A percentile compares a stretch with the other conserved stretches of the same genome.
Evolutionary conservation across 2,329 filamentous ascomycete species (phyloP).

Genomic region (Sporothrix mexicana): DNA sequence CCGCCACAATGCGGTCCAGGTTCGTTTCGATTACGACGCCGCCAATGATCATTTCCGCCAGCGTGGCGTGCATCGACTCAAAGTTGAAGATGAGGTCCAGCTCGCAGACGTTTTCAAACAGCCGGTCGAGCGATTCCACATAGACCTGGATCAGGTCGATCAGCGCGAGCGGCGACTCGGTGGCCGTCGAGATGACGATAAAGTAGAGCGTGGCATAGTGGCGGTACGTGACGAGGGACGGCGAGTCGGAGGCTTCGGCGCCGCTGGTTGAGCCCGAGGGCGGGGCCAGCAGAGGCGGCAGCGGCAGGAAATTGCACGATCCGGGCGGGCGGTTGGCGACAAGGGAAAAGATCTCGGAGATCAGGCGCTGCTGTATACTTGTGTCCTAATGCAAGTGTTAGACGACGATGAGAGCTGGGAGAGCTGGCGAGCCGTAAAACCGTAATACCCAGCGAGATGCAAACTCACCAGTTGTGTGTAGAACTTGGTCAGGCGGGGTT

Average conservation of each 20-base stretch:
- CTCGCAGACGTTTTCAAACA: constrained; percentile 99
- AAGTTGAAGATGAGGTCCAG: constrained; percentile 99
- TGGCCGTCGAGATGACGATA: constrained; percentile 95
- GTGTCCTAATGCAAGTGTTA: constrained; percentile 72
- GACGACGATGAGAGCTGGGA: background rate
- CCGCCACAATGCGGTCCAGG: constrained; percentile 84
- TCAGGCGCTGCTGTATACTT: constrained; percentile 93
- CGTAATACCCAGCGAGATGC: background rate
- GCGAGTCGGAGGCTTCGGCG: constrained; percentile 76
- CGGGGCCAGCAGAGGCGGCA: constrained; percentile 68
- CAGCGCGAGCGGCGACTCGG: constrained; percentile 91
- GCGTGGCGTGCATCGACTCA: constrained; percentile 88
- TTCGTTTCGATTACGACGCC: constrained; percentile 94
- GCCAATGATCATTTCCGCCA: constrained; percentile 94
- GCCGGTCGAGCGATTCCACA: constrained; percentile 89
- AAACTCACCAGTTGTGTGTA: constrained; percentile 88
- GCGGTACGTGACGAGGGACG: constrained; percentile 94
- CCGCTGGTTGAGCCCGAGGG: constrained; percentile 67
- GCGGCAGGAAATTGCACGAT: constrained; percentile 94
- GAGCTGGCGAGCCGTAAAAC: background rate
- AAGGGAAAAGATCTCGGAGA: constrained; percentile 95
- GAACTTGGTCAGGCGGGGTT: constrained; percentile 96
- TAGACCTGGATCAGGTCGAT: constrained; percentile 98
- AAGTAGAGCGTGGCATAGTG: constrained; percentile 99
- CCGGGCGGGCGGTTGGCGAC: constrained; percentile 90